phyloP scores from a whole-genome alignment of 169 alveolate species.

The Plasmodium ovale region DNA sequence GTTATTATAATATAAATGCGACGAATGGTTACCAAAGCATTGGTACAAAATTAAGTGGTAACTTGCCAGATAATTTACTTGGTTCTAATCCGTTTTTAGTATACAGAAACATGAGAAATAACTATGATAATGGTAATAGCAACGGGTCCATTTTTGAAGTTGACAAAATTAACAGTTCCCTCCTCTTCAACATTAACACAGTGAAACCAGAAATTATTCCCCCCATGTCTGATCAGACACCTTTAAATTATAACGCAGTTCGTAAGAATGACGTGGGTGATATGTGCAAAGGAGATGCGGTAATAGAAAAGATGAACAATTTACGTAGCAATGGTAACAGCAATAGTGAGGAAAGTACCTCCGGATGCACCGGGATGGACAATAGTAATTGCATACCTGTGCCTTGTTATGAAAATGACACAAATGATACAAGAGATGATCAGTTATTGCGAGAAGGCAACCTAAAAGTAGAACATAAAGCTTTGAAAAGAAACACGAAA shows the following conservation, averaged over 20 bases:
- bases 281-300: too few relatives aligned
- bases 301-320: too few relatives aligned
- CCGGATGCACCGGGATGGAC: background rate
- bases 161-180: slow-evolving; percentile 35
- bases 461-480: background rate
- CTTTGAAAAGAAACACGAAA: slow-evolving; percentile 3
- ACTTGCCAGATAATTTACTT: background rate
- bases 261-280: background rate
- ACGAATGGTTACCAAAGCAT: slow-evolving; percentile 16
- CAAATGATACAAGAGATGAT: background rate
- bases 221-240: slow-evolving; percentile 1
- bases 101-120: background rate
- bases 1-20: background rate
- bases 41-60: background rate
- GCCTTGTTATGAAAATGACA: background rate
- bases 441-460: background rate
- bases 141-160: slow-evolving; percentile 2
- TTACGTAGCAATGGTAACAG: too few relatives aligned
- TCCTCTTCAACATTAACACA: slow-evolving; percentile 22
- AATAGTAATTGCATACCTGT: background rate
- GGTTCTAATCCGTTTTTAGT: background rate
- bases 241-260: slow-evolving; percentile 26
- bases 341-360: background rate
- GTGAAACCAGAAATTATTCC: slow-evolving; percentile 15
- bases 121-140: background rate